phyloP scores from a whole-genome alignment of 2,329 filamentous ascomycete genomes.

The Lasiodiplodia hormozganensis region DNA sequence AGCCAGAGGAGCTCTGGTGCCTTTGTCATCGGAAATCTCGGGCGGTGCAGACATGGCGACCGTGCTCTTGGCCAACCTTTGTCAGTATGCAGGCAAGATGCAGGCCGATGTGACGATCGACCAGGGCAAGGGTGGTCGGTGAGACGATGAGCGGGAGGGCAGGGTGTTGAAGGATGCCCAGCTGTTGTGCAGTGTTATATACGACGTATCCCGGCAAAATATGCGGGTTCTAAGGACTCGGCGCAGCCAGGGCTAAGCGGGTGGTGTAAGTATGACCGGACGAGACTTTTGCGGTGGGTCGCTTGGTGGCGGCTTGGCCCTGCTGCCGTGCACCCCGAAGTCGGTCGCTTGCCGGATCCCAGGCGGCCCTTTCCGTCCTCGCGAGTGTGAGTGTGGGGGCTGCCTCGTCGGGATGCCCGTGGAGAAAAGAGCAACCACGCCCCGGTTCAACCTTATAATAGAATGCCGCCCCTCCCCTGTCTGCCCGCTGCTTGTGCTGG shows the following conservation, averaged over 20 bases:
- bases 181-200: not conserved
- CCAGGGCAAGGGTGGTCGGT: not conserved
- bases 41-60: constrained; percentile 1
- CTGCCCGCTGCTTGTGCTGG: not conserved
- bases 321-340: constrained; percentile 8
- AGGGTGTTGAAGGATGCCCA: not conserved
- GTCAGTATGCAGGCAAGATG: not conserved
- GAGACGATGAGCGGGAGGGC: not conserved
- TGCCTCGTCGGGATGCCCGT: no score
- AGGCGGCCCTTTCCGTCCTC: not conserved
- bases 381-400: not conserved
- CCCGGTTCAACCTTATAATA: not conserved
- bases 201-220: not conserved
- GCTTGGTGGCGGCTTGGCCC: constrained; percentile 17
- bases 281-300: not conserved
- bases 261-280: not conserved
- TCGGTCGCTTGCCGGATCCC: not conserved
- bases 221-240: not conserved
- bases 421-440: not conserved
- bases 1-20: not conserved
- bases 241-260: not conserved
- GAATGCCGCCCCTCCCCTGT: not conserved
- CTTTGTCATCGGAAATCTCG: not conserved
- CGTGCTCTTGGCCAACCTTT: not conserved
- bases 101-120: not conserved